Base-by-base conservation (phyloP, 1,284 basidiomycete species). In the Cystobasidiaceae sp. region DNA sequence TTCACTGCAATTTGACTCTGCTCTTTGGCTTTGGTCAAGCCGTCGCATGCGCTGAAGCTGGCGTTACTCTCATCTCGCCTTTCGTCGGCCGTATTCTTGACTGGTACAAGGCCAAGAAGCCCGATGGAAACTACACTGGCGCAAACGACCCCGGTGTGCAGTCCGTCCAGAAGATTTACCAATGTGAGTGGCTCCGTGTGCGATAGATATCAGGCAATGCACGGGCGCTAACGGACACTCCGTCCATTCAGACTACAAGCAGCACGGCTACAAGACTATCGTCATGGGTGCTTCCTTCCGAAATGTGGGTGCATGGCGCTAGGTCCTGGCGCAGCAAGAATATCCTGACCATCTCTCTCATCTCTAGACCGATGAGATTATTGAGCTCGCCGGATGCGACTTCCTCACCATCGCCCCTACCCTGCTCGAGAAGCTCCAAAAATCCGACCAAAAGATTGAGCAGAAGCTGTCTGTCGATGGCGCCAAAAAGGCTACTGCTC, bases 211-310 rank as follows among this genome's bases (percentile, higher is more conserved):
- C n/a, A n/a, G n/a, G n/a, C 39, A n/a, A 41, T 13, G 39, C 17
- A 21, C 17, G 21, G 13, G 1, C 1, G 9, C 11, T 19, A n/a
- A 41, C 8, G n/a, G n/a, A 9, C 17, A 21, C 19, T 2, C 65
- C 64, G 55, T 65, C 37, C 54, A 34, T 67, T 65, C 54, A 83
- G 97, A 97, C 83, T 98, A 97, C 86, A 98, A 98, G 84, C 92
- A 96, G 79, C 85, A 98, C 81, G 84, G 85, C 70, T 97, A 97
- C 86, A 92, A 93, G 77, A 99, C 94, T 73, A 97, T 97, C 78
- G 93, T 98, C 78, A 98, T 98, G 94, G 94, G 94, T 78, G 94
- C 94, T 69, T 96, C 92, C 60, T 98, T 98, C 93, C 89, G 92
- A 77, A 94, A 94, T 82, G 86, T 90, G 41, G 43, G 48, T 52